Evolutionary conservation across 305 asterid species (phyloP).

Genomic region (Fraxinus xanthoxyloides): DNA sequence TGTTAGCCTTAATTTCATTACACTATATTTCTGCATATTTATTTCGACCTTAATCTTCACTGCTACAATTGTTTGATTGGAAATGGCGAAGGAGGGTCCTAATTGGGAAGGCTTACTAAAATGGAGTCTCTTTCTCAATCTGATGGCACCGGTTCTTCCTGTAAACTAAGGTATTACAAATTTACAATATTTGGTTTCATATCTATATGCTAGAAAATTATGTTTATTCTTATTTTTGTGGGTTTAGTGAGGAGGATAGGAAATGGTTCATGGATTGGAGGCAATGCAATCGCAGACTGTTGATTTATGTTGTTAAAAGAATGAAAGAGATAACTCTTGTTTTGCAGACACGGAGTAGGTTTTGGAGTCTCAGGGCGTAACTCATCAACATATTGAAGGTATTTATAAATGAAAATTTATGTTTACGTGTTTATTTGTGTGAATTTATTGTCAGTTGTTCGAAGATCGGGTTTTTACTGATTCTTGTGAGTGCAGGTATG

Average conservation of each 20-base stretch:
- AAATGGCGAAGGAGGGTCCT: conserved; percentile 74
- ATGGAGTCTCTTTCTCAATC: conserved; percentile 91
- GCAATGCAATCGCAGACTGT: conserved; percentile 91
- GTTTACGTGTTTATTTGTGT: background rate
- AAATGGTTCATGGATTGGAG: conserved; percentile 77
- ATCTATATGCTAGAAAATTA: background rate
- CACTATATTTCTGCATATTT: background rate
- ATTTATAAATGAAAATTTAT: background rate
- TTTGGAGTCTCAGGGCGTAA: conserved; percentile 77
- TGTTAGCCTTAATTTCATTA: background rate
- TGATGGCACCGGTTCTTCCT: conserved; percentile 61
- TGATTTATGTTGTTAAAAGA: conserved; percentile 63
- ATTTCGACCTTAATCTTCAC: background rate
- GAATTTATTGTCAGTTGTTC: background rate
- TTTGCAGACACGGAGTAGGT: conserved; percentile 75
- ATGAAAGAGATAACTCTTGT: conserved; percentile 89
- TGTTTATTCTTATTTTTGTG: background rate
- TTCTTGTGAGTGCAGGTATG: conserved; percentile 43
- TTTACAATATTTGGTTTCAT: background rate
- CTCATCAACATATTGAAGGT: conserved; percentile 85
- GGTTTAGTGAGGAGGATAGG: conserved; percentile 74
- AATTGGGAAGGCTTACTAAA: conserved; percentile 91
- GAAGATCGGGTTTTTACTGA: background rate
- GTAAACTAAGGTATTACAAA: conserved; percentile 56
- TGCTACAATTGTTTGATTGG: conserved; percentile 4